These are phyloP conservation scores for Pseudozyma tsukubaensis DNA, from an alignment of 1,284 basidiomycete genomes.

Conservation along the genomic window DNA sequence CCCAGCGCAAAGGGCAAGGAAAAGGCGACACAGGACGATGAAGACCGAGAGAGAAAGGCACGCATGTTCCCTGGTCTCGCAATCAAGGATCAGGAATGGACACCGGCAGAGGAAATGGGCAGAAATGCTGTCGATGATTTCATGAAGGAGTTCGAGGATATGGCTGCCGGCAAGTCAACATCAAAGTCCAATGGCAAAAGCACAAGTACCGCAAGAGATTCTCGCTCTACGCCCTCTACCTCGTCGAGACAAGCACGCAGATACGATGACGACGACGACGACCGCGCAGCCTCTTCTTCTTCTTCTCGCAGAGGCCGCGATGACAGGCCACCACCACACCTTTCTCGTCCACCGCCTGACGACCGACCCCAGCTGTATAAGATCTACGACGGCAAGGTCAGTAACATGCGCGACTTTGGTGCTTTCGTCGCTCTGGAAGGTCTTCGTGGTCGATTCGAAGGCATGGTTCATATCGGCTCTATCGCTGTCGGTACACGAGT, in stretches of 20 bases:
- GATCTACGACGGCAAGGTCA: conserved; percentile 89
- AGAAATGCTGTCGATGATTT: conserved; percentile 83
- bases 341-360: conserved; percentile 69
- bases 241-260: conserved; percentile 11
- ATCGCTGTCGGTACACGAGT: conserved; percentile 81
- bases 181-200: too few species aligned
- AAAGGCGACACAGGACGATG: conserved; percentile 69
- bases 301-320: conserved; percentile 34
- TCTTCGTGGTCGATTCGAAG: conserved; percentile 84
- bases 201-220: neutral
- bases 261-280: conserved; percentile 17
- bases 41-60: conserved; percentile 80
- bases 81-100: conserved; percentile 78
- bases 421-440: conserved; percentile 92
- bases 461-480: conserved; percentile 94
- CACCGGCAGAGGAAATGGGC: conserved; percentile 68
- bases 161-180: conserved; percentile 69
- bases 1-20: conserved; percentile 67
- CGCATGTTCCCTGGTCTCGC: conserved; percentile 91
- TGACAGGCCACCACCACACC: conserved; percentile 38
- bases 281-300: conserved; percentile 4
- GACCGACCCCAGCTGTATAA: conserved; percentile 90
- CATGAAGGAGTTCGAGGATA: conserved; percentile 80
- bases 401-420: conserved; percentile 91
- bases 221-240: conserved; percentile 17